Evolutionary conservation across 2,329 filamentous ascomycete species (phyloP), one percentile per base, ranked within the genome.

Genomic region (Clonostachys rhizophaga): DNA sequence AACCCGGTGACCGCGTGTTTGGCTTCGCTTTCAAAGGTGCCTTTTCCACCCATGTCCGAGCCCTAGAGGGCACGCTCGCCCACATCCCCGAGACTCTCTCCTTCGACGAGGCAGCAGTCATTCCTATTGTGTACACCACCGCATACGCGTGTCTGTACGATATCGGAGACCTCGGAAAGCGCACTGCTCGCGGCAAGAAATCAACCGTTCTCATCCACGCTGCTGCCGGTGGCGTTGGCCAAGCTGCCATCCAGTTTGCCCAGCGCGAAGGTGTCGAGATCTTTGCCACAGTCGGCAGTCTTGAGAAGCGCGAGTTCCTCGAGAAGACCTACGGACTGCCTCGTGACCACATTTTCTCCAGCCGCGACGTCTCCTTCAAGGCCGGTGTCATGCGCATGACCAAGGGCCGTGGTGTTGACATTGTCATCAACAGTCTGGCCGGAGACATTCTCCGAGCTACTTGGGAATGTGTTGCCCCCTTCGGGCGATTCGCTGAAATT

Each of bases 401-500:
- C 6, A 44, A 47, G 16, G 54, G 57, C 14, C 42, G 44, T 4
- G 64, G 65, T 20, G 61, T 67, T 8, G 62, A 67, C 41, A 54
- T 66, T 5, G 54, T 65, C 0, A 42, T 68, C 7, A 67, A 66
- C 53, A 58, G 54, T 9, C 42, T 61, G 13, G 49, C 60, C 8
- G 58, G 60, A 13, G 59, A 59, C 37, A 44, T 46, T 6, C 55
- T 70, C 4, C 64, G 59, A 36, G 62, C 61, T 24, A 63, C 61
- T 4, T 66, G 58, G 60, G 43, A 52, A n/a, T 65, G 59, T 48
- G 47, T 72, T 16, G 62, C 68, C 1, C 48, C 53, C 0, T 61
- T 64, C 47, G 70, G 69, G 1, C 56, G 60, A 3, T 68, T 72
- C 43, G 52, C 72, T 5, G 69, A 72, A 48, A 64, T 72, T 46